These are phyloP conservation scores for Halophytophthora polymorphica DNA, from an alignment of 352 stramenopile genomes.

Conservation along the genomic window DNA sequence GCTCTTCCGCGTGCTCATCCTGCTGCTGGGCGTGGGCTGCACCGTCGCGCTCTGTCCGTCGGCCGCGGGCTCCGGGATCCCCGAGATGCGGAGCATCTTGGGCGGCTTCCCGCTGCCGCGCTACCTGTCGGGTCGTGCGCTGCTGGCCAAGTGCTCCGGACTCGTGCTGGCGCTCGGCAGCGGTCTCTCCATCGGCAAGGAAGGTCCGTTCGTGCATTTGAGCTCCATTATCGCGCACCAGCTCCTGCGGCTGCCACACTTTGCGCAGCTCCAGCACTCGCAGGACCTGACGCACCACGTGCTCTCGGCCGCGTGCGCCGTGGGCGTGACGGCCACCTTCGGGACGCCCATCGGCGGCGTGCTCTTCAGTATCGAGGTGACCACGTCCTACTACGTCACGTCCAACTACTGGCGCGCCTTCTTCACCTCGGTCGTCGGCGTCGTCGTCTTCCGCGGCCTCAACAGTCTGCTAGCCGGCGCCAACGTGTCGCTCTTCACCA, in stretches of 20 bases:
- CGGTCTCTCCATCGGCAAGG: slow-evolving; percentile 71
- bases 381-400: slow-evolving; percentile 85
- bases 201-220: slow-evolving; percentile 79
- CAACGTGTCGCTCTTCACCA: slow-evolving; percentile 77
- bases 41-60: slow-evolving; percentile 63
- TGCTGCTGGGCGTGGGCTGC: slow-evolving; percentile 56
- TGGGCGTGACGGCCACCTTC: slow-evolving; percentile 79
- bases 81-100: slow-evolving; percentile 78
- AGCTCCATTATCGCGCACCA: slow-evolving; percentile 73
- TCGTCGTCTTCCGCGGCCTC: slow-evolving; percentile 80
- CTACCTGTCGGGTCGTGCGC: slow-evolving; percentile 56
- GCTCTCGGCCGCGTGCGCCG: slow-evolving; percentile 60
- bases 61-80: slow-evolving; percentile 68
- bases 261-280: slow-evolving; percentile 55
- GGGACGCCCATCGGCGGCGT: slow-evolving; percentile 73
- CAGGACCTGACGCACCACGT: slow-evolving; percentile 69
- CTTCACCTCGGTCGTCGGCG: slow-evolving; percentile 83
- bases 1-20: slow-evolving; percentile 50
- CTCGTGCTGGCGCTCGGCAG: slow-evolving; percentile 65
- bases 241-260: slow-evolving; percentile 51
- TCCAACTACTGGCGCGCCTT: slow-evolving; percentile 90
- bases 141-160: slow-evolving; percentile 65
- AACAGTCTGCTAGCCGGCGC: slow-evolving; percentile 58
- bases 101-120: slow-evolving; percentile 64
- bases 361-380: slow-evolving; percentile 83